Percentiles rank a stretch among this genome's conserved stretches.
phyloP scores from a whole-genome alignment of 768 basidiomycete genomes.

The Leccinum pellstonianum region DNA sequence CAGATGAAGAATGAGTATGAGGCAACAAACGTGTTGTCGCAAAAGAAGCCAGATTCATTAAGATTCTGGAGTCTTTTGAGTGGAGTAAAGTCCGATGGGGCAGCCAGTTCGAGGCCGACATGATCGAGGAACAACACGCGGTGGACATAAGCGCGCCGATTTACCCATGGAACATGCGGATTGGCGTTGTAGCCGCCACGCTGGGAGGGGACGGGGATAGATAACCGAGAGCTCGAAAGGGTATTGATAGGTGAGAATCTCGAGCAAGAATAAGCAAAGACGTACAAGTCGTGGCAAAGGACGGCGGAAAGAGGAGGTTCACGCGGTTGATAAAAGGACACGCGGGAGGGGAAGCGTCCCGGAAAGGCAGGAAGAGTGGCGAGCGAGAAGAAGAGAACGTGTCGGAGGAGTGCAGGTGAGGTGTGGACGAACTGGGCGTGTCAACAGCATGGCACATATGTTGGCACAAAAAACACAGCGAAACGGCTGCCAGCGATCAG shows the following conservation, averaged over 20 bases:
- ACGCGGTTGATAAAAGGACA: slow-evolving; percentile 28
- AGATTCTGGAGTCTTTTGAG: slow-evolving; percentile 56
- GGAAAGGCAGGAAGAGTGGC: slow-evolving; percentile 59
- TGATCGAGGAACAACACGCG: slow-evolving; percentile 74
- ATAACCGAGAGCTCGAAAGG: slow-evolving; percentile 28
- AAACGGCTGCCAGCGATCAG: slow-evolving; percentile 17
- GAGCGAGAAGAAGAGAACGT: slow-evolving; percentile 54
- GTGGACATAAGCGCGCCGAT: slow-evolving; percentile 51
- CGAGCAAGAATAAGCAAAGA: slow-evolving; percentile 27
- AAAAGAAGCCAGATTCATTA: slow-evolving; percentile 66
- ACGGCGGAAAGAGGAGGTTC: slow-evolving; percentile 28
- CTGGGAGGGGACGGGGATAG: slow-evolving; percentile 17
- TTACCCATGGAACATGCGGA: slow-evolving; percentile 39
- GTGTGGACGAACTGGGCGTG: slow-evolving; percentile 50
- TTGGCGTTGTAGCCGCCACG: slow-evolving; percentile 31
- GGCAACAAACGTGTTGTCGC: slow-evolving; percentile 66
- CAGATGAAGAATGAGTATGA: slow-evolving; percentile 69
- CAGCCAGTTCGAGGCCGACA: slow-evolving; percentile 53
- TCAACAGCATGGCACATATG: slow-evolving; percentile 54
- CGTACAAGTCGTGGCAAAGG: slow-evolving; percentile 32
- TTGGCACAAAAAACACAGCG: slow-evolving; percentile 2
- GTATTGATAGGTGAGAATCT: slow-evolving; percentile 27
- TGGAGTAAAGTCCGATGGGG: slow-evolving; percentile 66
- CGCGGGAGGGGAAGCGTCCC: slow-evolving; percentile 42
- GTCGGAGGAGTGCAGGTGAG: slow-evolving; percentile 65